Conservation (phyloP, 2,329 filamentous ascomycete genomes). For the Sclerotinia sclerotiorum region DNA sequence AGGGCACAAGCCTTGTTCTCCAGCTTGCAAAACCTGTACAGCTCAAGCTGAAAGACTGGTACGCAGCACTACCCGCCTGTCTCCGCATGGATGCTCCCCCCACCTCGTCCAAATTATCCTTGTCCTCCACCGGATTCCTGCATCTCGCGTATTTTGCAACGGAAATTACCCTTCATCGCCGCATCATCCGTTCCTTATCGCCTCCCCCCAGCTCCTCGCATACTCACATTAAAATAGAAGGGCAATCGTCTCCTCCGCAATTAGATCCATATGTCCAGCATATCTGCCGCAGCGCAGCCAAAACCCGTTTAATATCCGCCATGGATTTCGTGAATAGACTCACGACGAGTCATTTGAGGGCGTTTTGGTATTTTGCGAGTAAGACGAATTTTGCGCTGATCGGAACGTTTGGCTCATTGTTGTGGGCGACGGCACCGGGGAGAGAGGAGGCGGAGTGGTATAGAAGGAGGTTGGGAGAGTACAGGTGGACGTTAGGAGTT, state of each 20-base stretch:
- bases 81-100: constrained; percentile 65
- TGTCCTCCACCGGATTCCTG: constrained; percentile 70
- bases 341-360: constrained; percentile 78
- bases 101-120: constrained; percentile 45
- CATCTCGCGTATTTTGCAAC: constrained; percentile 92
- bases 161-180: constrained; percentile 88
- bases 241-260: constrained; percentile 37
- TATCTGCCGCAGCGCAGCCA: constrained; percentile 90
- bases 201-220: constrained; percentile 46
- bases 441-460: constrained; percentile 93
- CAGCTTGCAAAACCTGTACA: constrained; percentile 79
- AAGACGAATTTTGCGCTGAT: constrained; percentile 93
- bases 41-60: constrained; percentile 81
- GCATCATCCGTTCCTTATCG: constrained; percentile 80
- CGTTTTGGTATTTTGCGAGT: constrained; percentile 89
- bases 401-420: constrained; percentile 85
- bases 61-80: constrained; percentile 60
- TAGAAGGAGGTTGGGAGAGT: constrained; percentile 78
- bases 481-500: constrained; percentile 90
- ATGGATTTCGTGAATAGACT: constrained; percentile 98
- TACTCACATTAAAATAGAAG: constrained; percentile 43
- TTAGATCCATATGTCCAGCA: constrained; percentile 81
- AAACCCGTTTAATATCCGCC: constrained; percentile 88
- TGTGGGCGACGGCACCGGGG: constrained; percentile 86
- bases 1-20: constrained; percentile 71